phyloP scores from a whole-genome alignment of 2,329 filamentous ascomycete genomes.

The Fusarium foetens region DNA sequence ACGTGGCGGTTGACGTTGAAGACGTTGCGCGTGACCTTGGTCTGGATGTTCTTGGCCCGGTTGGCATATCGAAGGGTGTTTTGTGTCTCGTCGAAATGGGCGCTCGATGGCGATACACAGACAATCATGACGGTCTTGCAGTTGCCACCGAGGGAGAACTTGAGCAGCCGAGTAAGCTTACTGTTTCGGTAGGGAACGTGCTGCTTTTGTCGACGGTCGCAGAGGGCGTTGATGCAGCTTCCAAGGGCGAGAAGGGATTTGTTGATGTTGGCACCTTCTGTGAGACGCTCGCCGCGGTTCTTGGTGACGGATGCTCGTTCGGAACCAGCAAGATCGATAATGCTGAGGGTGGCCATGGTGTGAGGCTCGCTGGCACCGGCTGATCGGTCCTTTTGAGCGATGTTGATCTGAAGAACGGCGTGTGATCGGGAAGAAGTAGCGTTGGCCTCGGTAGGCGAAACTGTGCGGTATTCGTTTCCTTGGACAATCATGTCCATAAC shows the following conservation, averaged over 20 bases:
- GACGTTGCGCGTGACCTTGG: conserved; percentile 98
- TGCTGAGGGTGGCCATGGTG: conserved; percentile 97
- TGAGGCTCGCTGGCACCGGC: conserved; percentile 93
- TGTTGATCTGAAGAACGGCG: conserved; percentile 95
- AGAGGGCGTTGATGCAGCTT: conserved; percentile 98
- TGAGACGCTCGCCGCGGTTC: conserved; percentile 88
- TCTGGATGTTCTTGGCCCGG: conserved; percentile 98
- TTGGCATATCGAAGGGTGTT: conserved; percentile 98
- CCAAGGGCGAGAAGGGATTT: conserved; percentile 94
- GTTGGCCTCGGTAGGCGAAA: conserved; percentile 96
- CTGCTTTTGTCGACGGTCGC: conserved; percentile 88
- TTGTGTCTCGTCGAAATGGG: conserved; percentile 97
- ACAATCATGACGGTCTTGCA: conserved; percentile 99
- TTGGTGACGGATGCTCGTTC: conserved; percentile 97
- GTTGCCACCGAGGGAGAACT: conserved; percentile 97
- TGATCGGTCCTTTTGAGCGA: conserved; percentile 93
- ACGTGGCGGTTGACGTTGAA: conserved; percentile 99
- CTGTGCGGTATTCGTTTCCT: conserved; percentile 93
- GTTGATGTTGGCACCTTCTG: conserved; percentile 99
- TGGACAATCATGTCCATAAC: conserved; percentile 99
- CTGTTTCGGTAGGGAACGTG: conserved; percentile 98
- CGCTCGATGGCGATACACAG: conserved; percentile 94
- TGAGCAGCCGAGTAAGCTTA: conserved; percentile 92
- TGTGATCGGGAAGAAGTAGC: conserved; percentile 97
- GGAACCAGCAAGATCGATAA: conserved; percentile 96